Evolutionary conservation across 2,329 filamentous ascomycete species (phyloP), one percentile per base, ranked within the genome.

Genomic region (Aquanectria penicillioides): DNA sequence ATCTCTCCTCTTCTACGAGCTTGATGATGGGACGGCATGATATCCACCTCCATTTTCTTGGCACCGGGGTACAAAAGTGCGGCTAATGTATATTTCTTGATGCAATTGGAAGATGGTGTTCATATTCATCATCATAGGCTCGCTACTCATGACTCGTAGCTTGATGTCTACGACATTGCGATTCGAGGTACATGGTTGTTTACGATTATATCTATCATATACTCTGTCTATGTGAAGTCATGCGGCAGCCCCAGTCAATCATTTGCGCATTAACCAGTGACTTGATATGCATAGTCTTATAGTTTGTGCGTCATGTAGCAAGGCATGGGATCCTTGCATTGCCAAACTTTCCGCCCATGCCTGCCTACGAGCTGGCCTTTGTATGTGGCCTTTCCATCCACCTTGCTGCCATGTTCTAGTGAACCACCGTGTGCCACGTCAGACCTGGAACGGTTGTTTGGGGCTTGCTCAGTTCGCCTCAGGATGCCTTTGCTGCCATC

Each of bases 21-120:
- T 69, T 75, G 67, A 80, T 73, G 78, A 79, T 68, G 68, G 69
- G 65, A 74, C 66, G 66, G 65, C 64, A 74, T 70, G 77, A 80
- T 79, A 79, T 79, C 77, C 76, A 73, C 66, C 66, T 67, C 68
- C 63, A 67, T 66, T 63, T 53, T 61, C 53, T 61, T 56, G 54
- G 51, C 56, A 66, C 58, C 50, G 60, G 62, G 57, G 59, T 59
- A 61, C 59, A 64, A 65, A 55, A 53, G 50, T 53, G 38, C 47
- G 47, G 46, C 56, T 64, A 69, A 68, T 68, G 63, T 61, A 64
- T 57, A 61, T 60, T 64, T 63, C 50, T 60, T 49, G 52, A 61
- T 61, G 46, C 53, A 55, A 37, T 43, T 25, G 47, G 34, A 28
- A 50, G 41, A 44, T 28, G 49, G 33, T 57, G 37, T 44, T 57